Conservation (phyloP, 805 yeast genomes). For the Sugiyamaella floridensis region DNA sequence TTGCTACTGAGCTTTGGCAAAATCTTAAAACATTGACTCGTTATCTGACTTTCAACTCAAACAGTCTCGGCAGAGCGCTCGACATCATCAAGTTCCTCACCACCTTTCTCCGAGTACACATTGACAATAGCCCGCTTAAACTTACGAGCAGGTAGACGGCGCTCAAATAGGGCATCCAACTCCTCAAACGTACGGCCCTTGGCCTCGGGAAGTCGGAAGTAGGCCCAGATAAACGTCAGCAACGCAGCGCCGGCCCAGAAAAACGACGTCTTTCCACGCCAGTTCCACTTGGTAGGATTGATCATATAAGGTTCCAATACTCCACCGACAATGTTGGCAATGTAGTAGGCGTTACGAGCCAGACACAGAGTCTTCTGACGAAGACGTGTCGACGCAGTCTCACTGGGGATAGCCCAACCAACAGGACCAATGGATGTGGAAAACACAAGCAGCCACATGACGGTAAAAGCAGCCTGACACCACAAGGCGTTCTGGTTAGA, state of each 20-base stretch:
- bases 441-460: slow-evolving; percentile 34
- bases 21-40: too few relatives aligned
- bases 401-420: slow-evolving; percentile 36
- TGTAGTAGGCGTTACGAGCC: slow-evolving; percentile 30
- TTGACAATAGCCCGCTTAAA: slow-evolving; percentile 5
- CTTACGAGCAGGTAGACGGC: slow-evolving; percentile 24
- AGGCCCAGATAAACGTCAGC: slow-evolving; percentile 36
- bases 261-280: slow-evolving; percentile 43
- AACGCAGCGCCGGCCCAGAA: slow-evolving; percentile 37
- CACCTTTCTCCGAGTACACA: not conserved
- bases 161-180: slow-evolving; percentile 45
- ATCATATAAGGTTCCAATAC: slow-evolving; percentile 39
- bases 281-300: slow-evolving; percentile 40
- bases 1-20: too few relatives aligned
- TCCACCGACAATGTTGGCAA: slow-evolving; percentile 16
- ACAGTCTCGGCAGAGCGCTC: not conserved
- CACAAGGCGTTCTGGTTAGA: slow-evolving; percentile 3
- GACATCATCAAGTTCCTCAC: not conserved
- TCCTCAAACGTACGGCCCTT: slow-evolving; percentile 51
- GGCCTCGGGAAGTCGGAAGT: slow-evolving; percentile 54
- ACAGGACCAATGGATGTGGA: slow-evolving; percentile 40
- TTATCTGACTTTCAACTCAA: too few relatives aligned
- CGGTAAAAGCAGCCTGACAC: slow-evolving; percentile 6
- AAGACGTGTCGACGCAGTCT: slow-evolving; percentile 36
- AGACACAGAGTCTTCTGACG: slow-evolving; percentile 38